Evolutionary conservation across 1,284 basidiomycete genomes (phyloP), one percentile per base, ranked within the genome.

Genomic region (Marasmius tenuissimus): DNA sequence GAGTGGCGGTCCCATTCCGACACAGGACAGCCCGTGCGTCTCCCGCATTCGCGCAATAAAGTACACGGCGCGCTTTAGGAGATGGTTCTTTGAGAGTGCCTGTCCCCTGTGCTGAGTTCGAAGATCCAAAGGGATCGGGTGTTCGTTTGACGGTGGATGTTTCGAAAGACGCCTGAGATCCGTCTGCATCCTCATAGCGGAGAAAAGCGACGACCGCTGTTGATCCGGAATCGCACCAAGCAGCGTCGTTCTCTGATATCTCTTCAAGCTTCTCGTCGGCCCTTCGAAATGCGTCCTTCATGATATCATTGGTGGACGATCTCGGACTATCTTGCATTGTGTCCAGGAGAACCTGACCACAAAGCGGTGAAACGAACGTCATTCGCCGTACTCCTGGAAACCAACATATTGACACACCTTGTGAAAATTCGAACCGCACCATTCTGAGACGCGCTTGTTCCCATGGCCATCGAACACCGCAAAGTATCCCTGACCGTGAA

Each of bases 391-490:
- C 7, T 51, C 50, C n/a, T 22, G 20, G 51, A 48, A 51, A 18
- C 18, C 39, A 63, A 45, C 3, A 59, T 33, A 10, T 14, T 12
- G 20, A 54, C 81, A 66, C 66, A 87, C 88, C 74, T 91, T 81
- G 70, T 94, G 91, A 73, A 95, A 94, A 74, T 94, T 86, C 67
- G 87, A 81, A 12, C 93, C 92, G 71, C 93, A 95, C 92, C 92
- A 95, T 71, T 95, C 93, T 10, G 93, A 93, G 5, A 92, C 90
- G 66, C 93, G 87, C 70, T 93, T 94, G 39, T 93, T 93, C 0
- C 93, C 93, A 69, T 95, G 93, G 1, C 93, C 93, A 68, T 95
- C 93, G 67, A 94, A 95, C 47, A 95, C 86, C 7, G 91, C 92
- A 72, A 93, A 94, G 76, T 92, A 94, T 3, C 91, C 92, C 72